phyloP scores from a whole-genome alignment of 441 rosid species.

The Daphne laureola region DNA sequence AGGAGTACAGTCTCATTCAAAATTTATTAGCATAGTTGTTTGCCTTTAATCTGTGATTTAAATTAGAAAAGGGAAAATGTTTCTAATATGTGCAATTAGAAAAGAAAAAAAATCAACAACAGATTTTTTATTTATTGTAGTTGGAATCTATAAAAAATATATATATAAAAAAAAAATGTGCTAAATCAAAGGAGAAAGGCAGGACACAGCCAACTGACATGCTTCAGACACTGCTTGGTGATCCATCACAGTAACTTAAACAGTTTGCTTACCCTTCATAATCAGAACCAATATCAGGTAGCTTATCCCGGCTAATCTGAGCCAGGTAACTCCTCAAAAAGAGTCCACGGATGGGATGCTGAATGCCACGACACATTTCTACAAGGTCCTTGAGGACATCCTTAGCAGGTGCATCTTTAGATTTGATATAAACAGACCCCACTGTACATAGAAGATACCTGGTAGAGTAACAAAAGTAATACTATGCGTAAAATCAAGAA shows the following conservation, averaged over 20 bases:
- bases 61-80: too few species aligned
- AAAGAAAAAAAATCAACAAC: too few species aligned
- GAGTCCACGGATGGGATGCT: conserved; percentile 80
- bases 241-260: too few species aligned
- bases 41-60: too few species aligned
- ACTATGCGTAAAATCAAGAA: conserved; percentile 10
- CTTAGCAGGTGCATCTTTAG: conserved; percentile 74
- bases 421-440: conserved; percentile 81
- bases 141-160: not conserved
- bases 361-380: conserved; percentile 90
- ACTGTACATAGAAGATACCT: conserved; percentile 95
- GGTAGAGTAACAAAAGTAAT: conserved; percentile 16
- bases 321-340: conserved; percentile 90
- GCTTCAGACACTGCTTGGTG: too few species aligned
- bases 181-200: too few species aligned
- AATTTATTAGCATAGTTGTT: too few species aligned
- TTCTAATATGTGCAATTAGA: too few species aligned
- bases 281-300: conserved; percentile 73
- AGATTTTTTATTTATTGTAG: too few species aligned
- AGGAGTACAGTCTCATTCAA: too few species aligned
- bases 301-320: conserved; percentile 79
- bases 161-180: not conserved
- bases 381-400: conserved; percentile 82
- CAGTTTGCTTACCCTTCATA: conserved; percentile 48
- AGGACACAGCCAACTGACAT: too few species aligned